Evolutionary conservation across 106 monocot species (phyloP).

Genomic region (Cymbidium sinense): DNA sequence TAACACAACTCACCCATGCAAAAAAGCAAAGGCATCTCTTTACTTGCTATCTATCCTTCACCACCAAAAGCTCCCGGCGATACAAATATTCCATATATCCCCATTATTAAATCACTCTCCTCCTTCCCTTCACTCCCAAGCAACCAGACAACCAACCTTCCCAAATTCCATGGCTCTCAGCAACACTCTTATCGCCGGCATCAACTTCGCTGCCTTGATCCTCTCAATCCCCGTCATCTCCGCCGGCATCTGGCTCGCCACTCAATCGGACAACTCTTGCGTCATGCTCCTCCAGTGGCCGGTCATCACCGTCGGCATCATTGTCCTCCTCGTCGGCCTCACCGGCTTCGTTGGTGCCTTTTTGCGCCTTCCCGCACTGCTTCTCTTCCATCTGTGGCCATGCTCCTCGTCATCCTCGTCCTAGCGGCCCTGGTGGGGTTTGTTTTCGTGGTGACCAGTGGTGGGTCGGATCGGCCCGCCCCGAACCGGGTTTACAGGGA

Average conservation of each 20-base stretch:
- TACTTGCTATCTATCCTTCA: neutral
- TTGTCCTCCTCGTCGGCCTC: conserved; percentile 23
- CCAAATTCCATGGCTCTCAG: conserved; percentile 37
- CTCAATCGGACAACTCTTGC: conserved; percentile 56
- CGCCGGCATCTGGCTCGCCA: conserved; percentile 71
- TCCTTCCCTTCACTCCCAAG: neutral
- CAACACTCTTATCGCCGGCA: conserved; percentile 44
- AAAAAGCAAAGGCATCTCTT: conserved; percentile 1
- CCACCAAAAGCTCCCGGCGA: neutral
- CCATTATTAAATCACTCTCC: neutral
- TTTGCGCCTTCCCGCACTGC: conserved; percentile 46
- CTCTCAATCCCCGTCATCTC: conserved; percentile 78
- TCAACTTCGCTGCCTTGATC: conserved; percentile 55
- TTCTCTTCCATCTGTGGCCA: conserved; percentile 47
- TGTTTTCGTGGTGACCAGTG: conserved; percentile 24
- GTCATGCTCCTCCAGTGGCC: conserved; percentile 73
- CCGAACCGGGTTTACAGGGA: conserved; percentile 57
- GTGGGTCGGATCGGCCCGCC: conserved; percentile 22
- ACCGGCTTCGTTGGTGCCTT: conserved; percentile 69
- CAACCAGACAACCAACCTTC: neutral
- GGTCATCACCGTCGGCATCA: conserved; percentile 31
- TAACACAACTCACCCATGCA: no score
- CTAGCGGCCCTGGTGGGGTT: conserved; percentile 24
- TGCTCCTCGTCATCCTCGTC: conserved; percentile 41
- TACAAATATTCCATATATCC: neutral